Conservation (phyloP, 2,329 filamentous ascomycete genomes). For the Colletotrichum musicola region DNA sequence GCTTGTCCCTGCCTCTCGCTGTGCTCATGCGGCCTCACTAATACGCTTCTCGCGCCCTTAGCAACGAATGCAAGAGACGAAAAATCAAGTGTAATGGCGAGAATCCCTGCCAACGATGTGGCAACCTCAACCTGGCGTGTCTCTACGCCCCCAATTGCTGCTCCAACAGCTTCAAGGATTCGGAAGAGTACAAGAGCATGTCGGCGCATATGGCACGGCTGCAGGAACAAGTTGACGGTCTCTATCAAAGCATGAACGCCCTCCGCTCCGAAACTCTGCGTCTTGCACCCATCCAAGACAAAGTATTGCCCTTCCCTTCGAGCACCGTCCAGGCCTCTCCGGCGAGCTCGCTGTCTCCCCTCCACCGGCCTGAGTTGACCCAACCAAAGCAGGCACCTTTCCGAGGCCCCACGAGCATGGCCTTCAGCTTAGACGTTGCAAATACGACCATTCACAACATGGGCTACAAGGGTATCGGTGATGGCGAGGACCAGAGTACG, state of each 20-base stretch:
- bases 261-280: slow-evolving; percentile 70
- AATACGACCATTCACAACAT: slow-evolving; percentile 90
- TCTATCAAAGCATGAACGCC: slow-evolving; percentile 79
- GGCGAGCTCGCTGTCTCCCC: slow-evolving; percentile 57
- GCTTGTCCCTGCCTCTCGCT: not conserved
- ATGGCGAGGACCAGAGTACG: slow-evolving; percentile 70
- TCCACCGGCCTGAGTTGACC: slow-evolving; percentile 58
- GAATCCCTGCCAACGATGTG: slow-evolving; percentile 75
- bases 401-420: slow-evolving; percentile 86
- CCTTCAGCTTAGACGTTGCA: slow-evolving; percentile 88
- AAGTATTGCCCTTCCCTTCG: slow-evolving; percentile 50
- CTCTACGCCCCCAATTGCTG: slow-evolving; percentile 77
- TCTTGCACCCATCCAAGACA: slow-evolving; percentile 59
- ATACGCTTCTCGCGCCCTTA: slow-evolving; percentile 46
- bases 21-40: slow-evolving; percentile 14
- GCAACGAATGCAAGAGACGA: slow-evolving; percentile 80
- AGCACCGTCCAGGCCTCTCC: slow-evolving; percentile 57
- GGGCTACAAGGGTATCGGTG: slow-evolving; percentile 79
- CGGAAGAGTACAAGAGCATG: slow-evolving; percentile 90
- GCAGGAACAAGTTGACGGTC: slow-evolving; percentile 85
- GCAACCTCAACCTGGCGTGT: slow-evolving; percentile 75
- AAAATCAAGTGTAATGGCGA: slow-evolving; percentile 83
- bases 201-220: slow-evolving; percentile 78
- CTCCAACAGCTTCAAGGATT: slow-evolving; percentile 88
- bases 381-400: slow-evolving; percentile 74